Percentiles rank a stretch among this genome's conserved stretches.
Evolutionary conservation across 139 green algal genomes (phyloP).

Genomic region (Haematococcus sp.): DNA sequence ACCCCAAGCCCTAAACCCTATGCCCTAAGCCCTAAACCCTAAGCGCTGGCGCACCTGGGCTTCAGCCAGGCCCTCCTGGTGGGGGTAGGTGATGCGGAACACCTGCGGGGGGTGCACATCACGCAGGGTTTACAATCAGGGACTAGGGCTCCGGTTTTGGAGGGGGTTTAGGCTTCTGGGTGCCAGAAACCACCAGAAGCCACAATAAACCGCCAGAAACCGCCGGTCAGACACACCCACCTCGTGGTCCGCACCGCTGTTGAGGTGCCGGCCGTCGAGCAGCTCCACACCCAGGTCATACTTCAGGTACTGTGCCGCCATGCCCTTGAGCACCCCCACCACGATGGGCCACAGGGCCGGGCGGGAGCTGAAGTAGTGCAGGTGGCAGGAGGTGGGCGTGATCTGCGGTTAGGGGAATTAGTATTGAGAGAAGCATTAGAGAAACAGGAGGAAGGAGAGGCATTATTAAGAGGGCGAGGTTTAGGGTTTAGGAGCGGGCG

Average conservation of each 20-base stretch:
- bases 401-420: constrained; percentile 32
- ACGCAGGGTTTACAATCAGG: too few species aligned
- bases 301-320: background rate
- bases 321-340: constrained; percentile 37
- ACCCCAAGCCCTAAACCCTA: too few species aligned
- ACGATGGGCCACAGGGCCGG: constrained; percentile 46
- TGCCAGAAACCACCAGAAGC: too few species aligned
- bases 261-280: background rate
- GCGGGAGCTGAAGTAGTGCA: constrained; percentile 44
- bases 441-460: background rate
- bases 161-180: too few species aligned
- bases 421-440: background rate
- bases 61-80: constrained; percentile 11
- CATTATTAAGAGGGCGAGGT: too few species aligned
- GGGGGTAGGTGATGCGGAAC: constrained; percentile 22
- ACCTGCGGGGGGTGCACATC: constrained; percentile 21
- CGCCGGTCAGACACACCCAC: background rate
- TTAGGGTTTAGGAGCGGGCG: too few species aligned
- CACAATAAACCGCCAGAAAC: too few species aligned
- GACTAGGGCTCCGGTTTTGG: too few species aligned
- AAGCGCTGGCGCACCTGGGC: too few species aligned
- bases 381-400: constrained; percentile 28
- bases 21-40: too few species aligned
- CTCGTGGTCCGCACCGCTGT: background rate
- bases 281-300: background rate